Conservation (phyloP, 2,329 filamentous ascomycete genomes). For the Cladosporium halotolerans region DNA sequence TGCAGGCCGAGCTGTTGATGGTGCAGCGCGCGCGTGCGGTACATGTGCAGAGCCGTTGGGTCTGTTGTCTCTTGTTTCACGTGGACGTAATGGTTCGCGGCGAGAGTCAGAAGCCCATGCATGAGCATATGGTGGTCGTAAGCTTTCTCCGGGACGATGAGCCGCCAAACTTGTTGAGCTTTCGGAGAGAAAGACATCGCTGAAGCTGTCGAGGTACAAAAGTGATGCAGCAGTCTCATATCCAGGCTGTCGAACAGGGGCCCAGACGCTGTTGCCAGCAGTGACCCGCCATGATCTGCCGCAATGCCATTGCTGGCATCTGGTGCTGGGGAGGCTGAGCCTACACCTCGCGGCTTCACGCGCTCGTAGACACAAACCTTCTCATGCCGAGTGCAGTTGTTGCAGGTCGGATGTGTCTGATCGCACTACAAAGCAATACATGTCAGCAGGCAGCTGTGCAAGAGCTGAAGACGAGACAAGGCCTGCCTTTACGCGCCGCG, state of each 20-base stretch:
- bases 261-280: neutral
- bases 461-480: neutral
- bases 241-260: slow-evolving; percentile 22
- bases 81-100: slow-evolving; percentile 23
- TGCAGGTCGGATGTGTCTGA: slow-evolving; percentile 22
- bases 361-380: slow-evolving; percentile 19
- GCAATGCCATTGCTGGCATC: too few relatives aligned
- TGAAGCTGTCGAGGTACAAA: slow-evolving; percentile 21
- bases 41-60: slow-evolving; percentile 13
- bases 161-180: slow-evolving; percentile 22
- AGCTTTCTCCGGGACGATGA: slow-evolving; percentile 16
- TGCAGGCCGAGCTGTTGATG: slow-evolving; percentile 24
- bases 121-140: slow-evolving; percentile 19
- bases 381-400: slow-evolving; percentile 22
- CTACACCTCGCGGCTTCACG: slow-evolving; percentile 1
- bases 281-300: neutral
- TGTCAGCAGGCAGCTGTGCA: neutral
- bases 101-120: slow-evolving; percentile 24
- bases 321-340: slow-evolving; percentile 4
- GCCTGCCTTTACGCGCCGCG: slow-evolving; percentile 25
- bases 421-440: slow-evolving; percentile 19
- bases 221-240: slow-evolving; percentile 25
- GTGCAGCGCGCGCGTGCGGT: slow-evolving; percentile 22
- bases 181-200: slow-evolving; percentile 16
- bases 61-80: slow-evolving; percentile 6